Conservation (phyloP, 306 rosid genomes). For the Malus fusca region DNA sequence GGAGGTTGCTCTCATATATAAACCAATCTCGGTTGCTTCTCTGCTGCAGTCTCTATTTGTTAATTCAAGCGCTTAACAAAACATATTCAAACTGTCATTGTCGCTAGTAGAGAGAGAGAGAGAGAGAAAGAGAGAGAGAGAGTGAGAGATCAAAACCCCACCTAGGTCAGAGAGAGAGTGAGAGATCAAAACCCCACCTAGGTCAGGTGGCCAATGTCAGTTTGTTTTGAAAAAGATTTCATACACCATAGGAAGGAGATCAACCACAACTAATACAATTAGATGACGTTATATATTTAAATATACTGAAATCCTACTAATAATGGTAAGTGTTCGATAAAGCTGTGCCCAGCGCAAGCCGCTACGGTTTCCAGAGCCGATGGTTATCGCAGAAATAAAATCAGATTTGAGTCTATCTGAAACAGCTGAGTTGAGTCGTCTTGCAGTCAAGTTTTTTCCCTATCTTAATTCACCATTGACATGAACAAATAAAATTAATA, state of each 20-base stretch:
- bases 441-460: too few species aligned
- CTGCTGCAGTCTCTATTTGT: neutral
- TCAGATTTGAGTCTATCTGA: neutral
- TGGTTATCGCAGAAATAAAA: neutral
- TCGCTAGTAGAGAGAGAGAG: neutral
- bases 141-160: constrained; percentile 2
- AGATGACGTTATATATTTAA: neutral
- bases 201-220: neutral
- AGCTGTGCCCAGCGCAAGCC: neutral
- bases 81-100: neutral
- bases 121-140: neutral
- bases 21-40: constrained; percentile 4
- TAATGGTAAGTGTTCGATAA: neutral
- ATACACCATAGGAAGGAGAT: constrained; percentile 1
- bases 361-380: neutral
- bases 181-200: neutral
- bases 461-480: neutral
- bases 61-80: constrained; percentile 3
- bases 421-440: neutral
- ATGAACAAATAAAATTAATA: neutral
- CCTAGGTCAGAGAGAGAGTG: neutral
- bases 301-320: neutral
- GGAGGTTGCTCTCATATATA: neutral
- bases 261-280: constrained; percentile 8
- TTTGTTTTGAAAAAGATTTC: neutral